Evolutionary conservation across 345 rosid genomes (phyloP).

Genomic region (Erysimum cheiranthoides): DNA sequence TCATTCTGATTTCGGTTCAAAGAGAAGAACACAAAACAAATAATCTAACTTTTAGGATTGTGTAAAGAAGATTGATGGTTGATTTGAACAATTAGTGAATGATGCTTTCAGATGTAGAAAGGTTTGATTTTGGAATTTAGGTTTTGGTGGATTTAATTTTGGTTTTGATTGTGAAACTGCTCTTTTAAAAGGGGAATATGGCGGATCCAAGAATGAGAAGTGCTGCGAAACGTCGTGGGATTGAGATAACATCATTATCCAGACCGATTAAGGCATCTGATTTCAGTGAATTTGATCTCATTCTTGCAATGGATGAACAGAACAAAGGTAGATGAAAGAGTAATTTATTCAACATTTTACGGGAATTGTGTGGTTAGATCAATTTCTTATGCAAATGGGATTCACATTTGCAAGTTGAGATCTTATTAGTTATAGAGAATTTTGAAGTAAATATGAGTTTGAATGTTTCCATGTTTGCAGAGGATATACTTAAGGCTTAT

Average conservation of each 20-base stretch:
- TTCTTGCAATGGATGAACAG: constrained; percentile 90
- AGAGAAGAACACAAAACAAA: not conserved
- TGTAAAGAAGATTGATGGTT: not conserved
- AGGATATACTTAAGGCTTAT: too few relatives aligned
- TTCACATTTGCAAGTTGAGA: not conserved
- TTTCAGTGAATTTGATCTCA: constrained; percentile 82
- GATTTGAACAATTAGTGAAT: constrained; percentile 13
- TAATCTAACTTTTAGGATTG: constrained; percentile 4
- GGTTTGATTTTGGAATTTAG: not conserved
- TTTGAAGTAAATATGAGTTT: not conserved
- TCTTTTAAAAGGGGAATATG: constrained; percentile 63
- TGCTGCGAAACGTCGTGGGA: constrained; percentile 78
- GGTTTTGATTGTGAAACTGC: not conserved
- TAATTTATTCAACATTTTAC: not conserved
- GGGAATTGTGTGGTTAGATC: constrained; percentile 10
- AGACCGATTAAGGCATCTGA: constrained; percentile 90
- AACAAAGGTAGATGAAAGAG: constrained; percentile 57
- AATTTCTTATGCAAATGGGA: not conserved
- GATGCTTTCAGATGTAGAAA: not conserved
- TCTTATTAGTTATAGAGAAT: not conserved
- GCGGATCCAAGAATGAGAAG: constrained; percentile 95
- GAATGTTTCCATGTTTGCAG: constrained; percentile 36
- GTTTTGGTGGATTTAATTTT: not conserved
- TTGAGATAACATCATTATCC: constrained; percentile 88
- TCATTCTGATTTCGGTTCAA: too few relatives aligned